These are phyloP conservation scores for Ceratocystis cacaofunesta DNA, from an alignment of 2,329 filamentous ascomycete species.

Conservation along the genomic window DNA sequence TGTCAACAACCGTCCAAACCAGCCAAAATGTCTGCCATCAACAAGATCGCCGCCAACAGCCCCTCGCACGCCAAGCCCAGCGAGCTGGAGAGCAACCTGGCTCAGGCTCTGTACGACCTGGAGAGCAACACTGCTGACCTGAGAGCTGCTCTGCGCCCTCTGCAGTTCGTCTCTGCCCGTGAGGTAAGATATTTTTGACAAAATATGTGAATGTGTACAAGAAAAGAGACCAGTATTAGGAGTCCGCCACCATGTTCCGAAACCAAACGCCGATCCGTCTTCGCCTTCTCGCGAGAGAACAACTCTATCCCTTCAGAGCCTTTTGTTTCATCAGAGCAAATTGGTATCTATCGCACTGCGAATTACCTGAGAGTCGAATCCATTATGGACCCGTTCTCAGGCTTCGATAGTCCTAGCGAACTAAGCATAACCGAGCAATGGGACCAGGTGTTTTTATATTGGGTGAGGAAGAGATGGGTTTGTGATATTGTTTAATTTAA, in stretches of 20 bases:
- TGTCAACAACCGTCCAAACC: slow-evolving; percentile 24
- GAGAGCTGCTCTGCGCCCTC: slow-evolving; percentile 85
- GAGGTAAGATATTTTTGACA: slow-evolving; percentile 61
- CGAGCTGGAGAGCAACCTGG: slow-evolving; percentile 94
- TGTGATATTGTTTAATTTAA: neutral
- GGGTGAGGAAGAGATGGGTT: slow-evolving; percentile 12
- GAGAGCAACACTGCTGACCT: slow-evolving; percentile 99
- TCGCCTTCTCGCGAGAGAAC: slow-evolving; percentile 15
- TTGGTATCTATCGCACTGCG: neutral
- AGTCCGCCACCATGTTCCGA: slow-evolving; percentile 15
- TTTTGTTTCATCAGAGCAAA: neutral
- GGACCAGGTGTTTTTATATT: neutral
- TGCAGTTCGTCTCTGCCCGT: slow-evolving; percentile 97
- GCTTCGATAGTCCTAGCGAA: slow-evolving; percentile 9
- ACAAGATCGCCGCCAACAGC: slow-evolving; percentile 98
- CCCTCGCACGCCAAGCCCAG: slow-evolving; percentile 89
- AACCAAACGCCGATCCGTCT: slow-evolving; percentile 16
- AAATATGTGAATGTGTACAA: neutral
- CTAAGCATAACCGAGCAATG: slow-evolving; percentile 7
- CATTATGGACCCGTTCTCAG: neutral
- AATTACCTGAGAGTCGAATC: neutral
- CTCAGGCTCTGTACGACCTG: slow-evolving; percentile 93
- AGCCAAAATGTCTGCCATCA: slow-evolving; percentile 61
- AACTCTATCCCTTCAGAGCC: slow-evolving; percentile 9
- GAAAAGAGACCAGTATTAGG: neutral